Conservation (phyloP, 2,329 filamentous ascomycete genomes). For the Venturia effusa region DNA sequence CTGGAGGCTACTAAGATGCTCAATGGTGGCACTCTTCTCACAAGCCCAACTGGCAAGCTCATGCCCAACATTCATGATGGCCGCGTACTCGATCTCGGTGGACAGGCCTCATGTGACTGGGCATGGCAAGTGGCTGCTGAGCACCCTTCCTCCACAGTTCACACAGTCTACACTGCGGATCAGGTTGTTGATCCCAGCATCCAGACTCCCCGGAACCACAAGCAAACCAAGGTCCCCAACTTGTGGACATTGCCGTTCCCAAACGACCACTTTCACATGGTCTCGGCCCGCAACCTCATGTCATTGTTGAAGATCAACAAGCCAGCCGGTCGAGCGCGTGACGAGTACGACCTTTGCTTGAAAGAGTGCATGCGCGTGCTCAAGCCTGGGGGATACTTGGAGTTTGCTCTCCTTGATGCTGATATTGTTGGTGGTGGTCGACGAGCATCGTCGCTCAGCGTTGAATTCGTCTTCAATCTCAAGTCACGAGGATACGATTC, state of each 20-base stretch:
- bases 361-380: constrained; percentile 81
- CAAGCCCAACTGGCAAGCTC: constrained; percentile 45
- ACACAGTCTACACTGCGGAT: constrained; percentile 62
- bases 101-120: constrained; percentile 81
- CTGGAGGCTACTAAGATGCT: constrained; percentile 51
- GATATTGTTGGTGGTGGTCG: constrained; percentile 80
- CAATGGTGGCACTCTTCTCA: constrained; percentile 49
- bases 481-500: constrained; percentile 86
- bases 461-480: constrained; percentile 86
- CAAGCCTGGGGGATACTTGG: constrained; percentile 85
- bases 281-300: constrained; percentile 82
- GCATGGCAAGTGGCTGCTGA: constrained; percentile 86
- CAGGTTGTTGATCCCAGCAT: constrained; percentile 30
- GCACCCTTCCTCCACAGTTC: constrained; percentile 75
- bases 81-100: constrained; percentile 76
- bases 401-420: constrained; percentile 82
- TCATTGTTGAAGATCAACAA: constrained; percentile 61
- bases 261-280: constrained; percentile 77
- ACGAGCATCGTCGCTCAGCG: constrained; percentile 67
- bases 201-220: constrained; percentile 76
- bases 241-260: constrained; percentile 77
- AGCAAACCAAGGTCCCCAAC: constrained; percentile 65
- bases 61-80: constrained; percentile 44
- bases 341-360: constrained; percentile 83
- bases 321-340: constrained; percentile 26